phyloP scores from a whole-genome alignment of 306 rosid species.

The Trifolium repens region DNA sequence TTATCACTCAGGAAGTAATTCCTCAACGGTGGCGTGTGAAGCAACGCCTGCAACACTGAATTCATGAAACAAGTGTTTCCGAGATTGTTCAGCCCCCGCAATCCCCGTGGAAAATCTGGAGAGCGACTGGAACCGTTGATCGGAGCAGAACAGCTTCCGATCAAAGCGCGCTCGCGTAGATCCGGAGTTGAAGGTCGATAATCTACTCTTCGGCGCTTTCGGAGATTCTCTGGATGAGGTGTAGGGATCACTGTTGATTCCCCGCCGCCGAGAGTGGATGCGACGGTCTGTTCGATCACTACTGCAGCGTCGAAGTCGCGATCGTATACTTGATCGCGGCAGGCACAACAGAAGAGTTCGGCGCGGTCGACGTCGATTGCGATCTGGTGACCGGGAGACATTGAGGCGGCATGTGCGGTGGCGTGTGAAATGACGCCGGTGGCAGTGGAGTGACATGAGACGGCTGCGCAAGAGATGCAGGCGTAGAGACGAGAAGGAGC shows the following conservation, averaged over 20 bases:
- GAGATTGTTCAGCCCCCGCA: constrained; percentile 87
- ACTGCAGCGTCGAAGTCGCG: constrained; percentile 90
- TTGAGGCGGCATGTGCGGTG: constrained; percentile 66
- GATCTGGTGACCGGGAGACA: constrained; percentile 86
- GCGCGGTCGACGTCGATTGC: constrained; percentile 94
- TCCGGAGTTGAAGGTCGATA: constrained; percentile 81
- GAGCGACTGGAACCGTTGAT: constrained; percentile 36
- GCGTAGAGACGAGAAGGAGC: constrained; percentile 65
- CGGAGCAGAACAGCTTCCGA: constrained; percentile 60
- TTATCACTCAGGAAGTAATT: constrained; percentile 88
- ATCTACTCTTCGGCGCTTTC: constrained; percentile 82
- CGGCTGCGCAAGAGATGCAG: constrained; percentile 78
- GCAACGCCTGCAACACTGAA: constrained; percentile 90
- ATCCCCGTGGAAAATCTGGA: constrained; percentile 67
- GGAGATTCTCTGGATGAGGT: constrained; percentile 74
- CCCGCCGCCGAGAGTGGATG: constrained; percentile 54
- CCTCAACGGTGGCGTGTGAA: constrained; percentile 90
- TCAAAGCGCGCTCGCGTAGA: constrained; percentile 59
- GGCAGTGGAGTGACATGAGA: constrained; percentile 64
- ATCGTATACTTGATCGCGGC: constrained; percentile 89
- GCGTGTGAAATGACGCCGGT: constrained; percentile 59
- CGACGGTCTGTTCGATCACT: constrained; percentile 71
- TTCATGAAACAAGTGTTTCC: constrained; percentile 97
- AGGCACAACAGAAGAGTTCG: constrained; percentile 90
- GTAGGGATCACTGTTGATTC: constrained; percentile 44